A percentile compares a stretch with the other conserved stretches of the same genome.
phyloP scores from a whole-genome alignment of 2,329 filamentous ascomycete species.

The Cryphonectria nitschkei region DNA sequence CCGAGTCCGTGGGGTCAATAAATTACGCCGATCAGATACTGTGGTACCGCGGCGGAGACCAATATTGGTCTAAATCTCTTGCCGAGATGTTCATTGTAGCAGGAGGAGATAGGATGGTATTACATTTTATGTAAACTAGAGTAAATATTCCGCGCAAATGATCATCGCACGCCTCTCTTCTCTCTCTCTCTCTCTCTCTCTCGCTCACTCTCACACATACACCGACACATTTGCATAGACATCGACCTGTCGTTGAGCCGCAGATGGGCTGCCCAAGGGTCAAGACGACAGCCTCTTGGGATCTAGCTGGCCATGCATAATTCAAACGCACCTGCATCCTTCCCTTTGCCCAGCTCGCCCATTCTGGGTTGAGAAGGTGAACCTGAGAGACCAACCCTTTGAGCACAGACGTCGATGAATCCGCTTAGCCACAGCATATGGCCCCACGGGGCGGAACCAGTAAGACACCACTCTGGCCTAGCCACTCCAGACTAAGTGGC shows the following conservation, averaged over 20 bases:
- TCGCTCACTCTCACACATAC: too few relatives aligned
- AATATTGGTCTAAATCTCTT: neutral
- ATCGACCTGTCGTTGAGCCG: too few relatives aligned
- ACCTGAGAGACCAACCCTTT: neutral
- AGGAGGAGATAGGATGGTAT: neutral
- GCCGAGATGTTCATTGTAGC: neutral
- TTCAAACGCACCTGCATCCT: neutral
- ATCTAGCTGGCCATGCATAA: neutral
- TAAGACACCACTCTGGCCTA: constrained; percentile 14
- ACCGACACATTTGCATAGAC: too few relatives aligned
- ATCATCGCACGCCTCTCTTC: too few relatives aligned
- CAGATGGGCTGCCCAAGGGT: too few relatives aligned
- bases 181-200: too few relatives aligned
- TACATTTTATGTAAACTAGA: neutral
- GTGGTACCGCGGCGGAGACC: neutral
- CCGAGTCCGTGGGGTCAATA: neutral
- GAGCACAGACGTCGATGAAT: constrained; percentile 13
- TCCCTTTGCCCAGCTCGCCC: neutral
- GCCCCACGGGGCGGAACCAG: constrained; percentile 10
- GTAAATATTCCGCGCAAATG: too few relatives aligned
- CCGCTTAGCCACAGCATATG: constrained; percentile 12
- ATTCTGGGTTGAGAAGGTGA: neutral
- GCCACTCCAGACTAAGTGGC: constrained; percentile 7
- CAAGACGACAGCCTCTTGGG: neutral
- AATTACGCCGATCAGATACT: constrained; percentile 3